Percentiles rank a stretch among this genome's conserved stretches.
phyloP scores from a whole-genome alignment of 2,329 filamentous ascomycete species.

The Aspergillus neoniger region DNA sequence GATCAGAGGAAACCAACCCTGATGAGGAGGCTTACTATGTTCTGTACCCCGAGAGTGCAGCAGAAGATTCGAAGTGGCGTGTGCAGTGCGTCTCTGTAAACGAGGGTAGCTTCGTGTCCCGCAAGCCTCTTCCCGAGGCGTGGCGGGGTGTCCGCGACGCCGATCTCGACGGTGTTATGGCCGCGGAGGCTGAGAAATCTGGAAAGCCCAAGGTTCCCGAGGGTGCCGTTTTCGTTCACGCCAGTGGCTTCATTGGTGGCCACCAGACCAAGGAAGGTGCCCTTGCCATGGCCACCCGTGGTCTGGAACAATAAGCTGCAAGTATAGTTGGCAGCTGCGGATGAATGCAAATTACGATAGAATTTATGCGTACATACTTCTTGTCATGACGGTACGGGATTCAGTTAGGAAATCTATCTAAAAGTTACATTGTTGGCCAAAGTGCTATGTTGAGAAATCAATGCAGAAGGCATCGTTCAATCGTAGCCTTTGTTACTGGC shows the following conservation, averaged over 20 bases:
- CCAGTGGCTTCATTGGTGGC: slow-evolving; percentile 92
- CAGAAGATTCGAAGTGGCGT: slow-evolving; percentile 80
- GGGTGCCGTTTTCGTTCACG: slow-evolving; percentile 87
- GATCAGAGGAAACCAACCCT: slow-evolving; percentile 38
- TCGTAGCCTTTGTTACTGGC: neutral
- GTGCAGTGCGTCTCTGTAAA: slow-evolving; percentile 87
- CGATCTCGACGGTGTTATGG: slow-evolving; percentile 67
- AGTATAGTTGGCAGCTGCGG: too few relatives aligned
- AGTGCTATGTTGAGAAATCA: neutral
- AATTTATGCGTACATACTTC: neutral
- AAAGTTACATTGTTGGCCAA: neutral
- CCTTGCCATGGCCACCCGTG: slow-evolving; percentile 70
- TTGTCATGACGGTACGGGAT: neutral
- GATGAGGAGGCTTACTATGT: slow-evolving; percentile 75
- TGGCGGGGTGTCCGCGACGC: slow-evolving; percentile 92
- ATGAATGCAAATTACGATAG: neutral
- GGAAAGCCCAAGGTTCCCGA: slow-evolving; percentile 43
- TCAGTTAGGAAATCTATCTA: neutral
- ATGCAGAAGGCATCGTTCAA: neutral
- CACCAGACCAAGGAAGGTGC: slow-evolving; percentile 90
- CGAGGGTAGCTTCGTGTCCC: slow-evolving; percentile 85
- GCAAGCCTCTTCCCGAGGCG: slow-evolving; percentile 83
- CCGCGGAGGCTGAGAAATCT: slow-evolving; percentile 40
- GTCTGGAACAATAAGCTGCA: slow-evolving; percentile 31
- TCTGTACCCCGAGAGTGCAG: slow-evolving; percentile 81